Base-by-base conservation (phyloP, 768 basidiomycete genomes). In the Austroboletus eburneus region DNA sequence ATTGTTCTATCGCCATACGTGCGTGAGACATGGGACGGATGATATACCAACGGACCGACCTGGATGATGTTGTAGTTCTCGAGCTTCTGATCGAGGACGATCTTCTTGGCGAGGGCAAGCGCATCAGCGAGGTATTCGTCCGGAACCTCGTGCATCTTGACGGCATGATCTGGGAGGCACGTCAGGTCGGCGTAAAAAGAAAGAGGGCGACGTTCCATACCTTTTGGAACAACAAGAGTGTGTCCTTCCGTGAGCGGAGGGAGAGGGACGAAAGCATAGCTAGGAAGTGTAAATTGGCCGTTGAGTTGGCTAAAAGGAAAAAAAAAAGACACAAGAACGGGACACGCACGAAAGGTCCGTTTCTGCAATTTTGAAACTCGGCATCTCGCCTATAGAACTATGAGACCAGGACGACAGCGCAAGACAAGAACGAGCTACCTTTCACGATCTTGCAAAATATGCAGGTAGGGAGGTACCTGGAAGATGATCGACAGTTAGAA, bases 381-480 rank as follows among this genome's bases (percentile, higher is more conserved):
- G 92, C 43, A 91, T 90, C 33, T 93, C 85, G 42, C 89, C 92
- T 92, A 61, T 4, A 24, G n/a, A 5, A 34, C 36, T 14, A n/a
- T n/a, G n/a, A n/a, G n/a, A n/a, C n/a, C n/a, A n/a, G n/a, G n/a
- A n/a, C n/a, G 25, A 27, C 25, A 27, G 25, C 10, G 25, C 10
- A 27, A 27, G 32, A 14, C 5, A 33, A 33, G 32, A 33, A 33
- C n/a, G n/a, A 33, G 32, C 27, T 43, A 84, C 92, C 88, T 67
- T 87, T 87, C 71, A 91, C 76, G 63, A 97, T 94, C 71, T 85
- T 94, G 78, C 94, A 97, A 71, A 96, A 96, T 57, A 91, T 65
- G 67, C 93, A 95, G 20, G 66, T 68, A 13, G 80, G 72, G 43
- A 81, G 72, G 43, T 70, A 71, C 57, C 83, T 82, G 7, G 22